These are phyloP conservation scores for Cladophialophora immunda DNA, from an alignment of 2,329 filamentous ascomycete genomes.

Conservation along the genomic window DNA sequence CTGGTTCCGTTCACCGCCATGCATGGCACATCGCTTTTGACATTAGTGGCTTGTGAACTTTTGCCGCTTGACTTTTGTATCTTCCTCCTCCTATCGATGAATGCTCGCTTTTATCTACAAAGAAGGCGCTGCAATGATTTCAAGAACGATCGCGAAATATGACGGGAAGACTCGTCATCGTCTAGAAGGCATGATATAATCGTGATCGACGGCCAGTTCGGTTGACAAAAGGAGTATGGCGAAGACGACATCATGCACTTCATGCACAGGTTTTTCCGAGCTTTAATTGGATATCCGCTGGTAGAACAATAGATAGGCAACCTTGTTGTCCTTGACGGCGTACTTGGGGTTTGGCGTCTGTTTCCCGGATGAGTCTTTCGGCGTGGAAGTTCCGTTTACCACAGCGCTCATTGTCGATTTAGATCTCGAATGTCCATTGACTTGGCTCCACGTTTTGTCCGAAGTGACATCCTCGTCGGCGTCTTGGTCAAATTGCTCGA, in stretches of 20 bases:
- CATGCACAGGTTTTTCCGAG: neutral
- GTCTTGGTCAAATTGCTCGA: slow-evolving; percentile 71
- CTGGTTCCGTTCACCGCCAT: slow-evolving; percentile 18
- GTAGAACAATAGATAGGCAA: slow-evolving; percentile 96
- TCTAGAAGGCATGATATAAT: slow-evolving; percentile 13
- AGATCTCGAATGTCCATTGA: slow-evolving; percentile 72
- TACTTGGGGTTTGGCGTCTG: slow-evolving; percentile 65
- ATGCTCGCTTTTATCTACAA: slow-evolving; percentile 30
- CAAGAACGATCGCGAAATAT: slow-evolving; percentile 23
- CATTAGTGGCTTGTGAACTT: slow-evolving; percentile 11
- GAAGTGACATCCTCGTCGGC: slow-evolving; percentile 69
- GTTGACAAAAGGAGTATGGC: slow-evolving; percentile 2
- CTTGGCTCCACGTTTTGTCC: slow-evolving; percentile 80
- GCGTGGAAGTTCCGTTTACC: slow-evolving; percentile 70
- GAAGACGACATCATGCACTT: neutral
- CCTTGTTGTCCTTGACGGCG: slow-evolving; percentile 87
- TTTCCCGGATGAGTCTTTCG: slow-evolving; percentile 63
- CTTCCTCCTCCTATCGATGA: slow-evolving; percentile 6
- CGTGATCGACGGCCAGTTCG: neutral
- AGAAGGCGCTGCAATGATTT: slow-evolving; percentile 14
- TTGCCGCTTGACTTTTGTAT: slow-evolving; percentile 12
- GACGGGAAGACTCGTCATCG: slow-evolving; percentile 4
- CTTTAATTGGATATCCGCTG: slow-evolving; percentile 61
- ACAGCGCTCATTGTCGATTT: slow-evolving; percentile 69
- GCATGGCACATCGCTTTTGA: slow-evolving; percentile 22